Evolutionary conservation across 345 rosid genomes (phyloP).

Genomic region (Mercurialis annua): DNA sequence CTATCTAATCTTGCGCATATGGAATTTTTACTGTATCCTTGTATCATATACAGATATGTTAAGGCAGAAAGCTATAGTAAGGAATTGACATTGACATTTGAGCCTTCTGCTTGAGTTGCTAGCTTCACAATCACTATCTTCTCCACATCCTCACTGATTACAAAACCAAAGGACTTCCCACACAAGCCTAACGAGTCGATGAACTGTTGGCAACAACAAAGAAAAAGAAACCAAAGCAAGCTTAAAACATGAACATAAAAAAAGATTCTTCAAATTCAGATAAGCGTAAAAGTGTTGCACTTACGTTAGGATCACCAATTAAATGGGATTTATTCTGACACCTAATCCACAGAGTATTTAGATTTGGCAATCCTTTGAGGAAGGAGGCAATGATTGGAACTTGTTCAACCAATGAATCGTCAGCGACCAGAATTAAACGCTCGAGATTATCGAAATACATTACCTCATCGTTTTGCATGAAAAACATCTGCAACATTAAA

Average conservation of each 20-base stretch:
- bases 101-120: not conserved
- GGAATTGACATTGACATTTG: no score
- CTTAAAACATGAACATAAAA: not conserved
- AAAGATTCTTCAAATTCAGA: not conserved
- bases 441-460: constrained; percentile 9
- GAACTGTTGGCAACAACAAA: constrained; percentile 12
- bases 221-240: not conserved
- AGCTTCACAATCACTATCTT: not conserved
- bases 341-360: constrained; percentile 1
- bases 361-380: constrained; percentile 19
- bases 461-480: constrained; percentile 15
- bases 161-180: not conserved
- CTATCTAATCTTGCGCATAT: no score
- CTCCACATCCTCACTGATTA: not conserved
- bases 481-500: constrained; percentile 6
- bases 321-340: not conserved
- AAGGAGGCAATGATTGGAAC: constrained; percentile 11
- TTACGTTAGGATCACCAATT: constrained; percentile 13
- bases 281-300: not conserved
- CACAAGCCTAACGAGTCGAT: constrained; percentile 13
- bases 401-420: constrained; percentile 1
- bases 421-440: not conserved
- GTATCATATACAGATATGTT: not conserved
- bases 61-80: not conserved
- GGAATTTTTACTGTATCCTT: not conserved